Evolutionary conservation across 1,284 basidiomycete species (phyloP), one percentile per base, ranked within the genome.

Genomic region (Phellopilus nigrolimitatus): DNA sequence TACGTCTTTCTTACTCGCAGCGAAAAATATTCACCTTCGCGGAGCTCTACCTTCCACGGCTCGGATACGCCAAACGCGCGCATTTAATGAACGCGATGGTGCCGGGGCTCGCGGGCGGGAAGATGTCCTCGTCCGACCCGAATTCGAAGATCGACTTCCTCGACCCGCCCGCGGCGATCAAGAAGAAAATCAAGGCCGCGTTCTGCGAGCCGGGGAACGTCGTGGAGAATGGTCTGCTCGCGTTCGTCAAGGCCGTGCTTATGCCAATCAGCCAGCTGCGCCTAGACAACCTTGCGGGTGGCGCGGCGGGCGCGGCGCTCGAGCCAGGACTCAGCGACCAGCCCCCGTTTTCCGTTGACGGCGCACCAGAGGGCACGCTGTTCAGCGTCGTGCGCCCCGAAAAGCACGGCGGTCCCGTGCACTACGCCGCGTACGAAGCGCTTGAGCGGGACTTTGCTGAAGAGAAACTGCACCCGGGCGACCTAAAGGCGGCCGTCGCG

Each of bases 21-120:
- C 86, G 97, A 53, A 99, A 99, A 74, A 99, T 99, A 68, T 99
- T 99, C 71, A 97, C 92, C 28, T 95, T 95, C 65, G 95, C 97
- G 7, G 95, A 98, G 63, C 82, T 89, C 63, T 94, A 92, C 77
- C 84, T 99, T 48, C 97, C 95, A 2, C 80, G 84, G 56, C 78
- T 99, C 19, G 95, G 97, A 22, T 99, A 98, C 73, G 73, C 75
- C 46, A 97, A 98, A 71, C 91, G 97, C 40, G 91, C 95, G 0
- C 95, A 99, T 68, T 76, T 99, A 31, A 99, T 99, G 95, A 99
- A 97, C 71, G 75, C 81, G 12, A 99, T 99, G 95, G 94, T 99
- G 0, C 95, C 97, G 17, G 95, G 97, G 36, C 79, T 99, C 41
- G 80, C 80, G 39, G 95, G 95, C 25, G 91, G 91, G 21, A 99